A percentile compares a stretch with the other conserved stretches of the same genome.
phyloP scores from a whole-genome alignment of 495 filamentous ascomycete genomes.

The Antarctomyces pellizariae region DNA sequence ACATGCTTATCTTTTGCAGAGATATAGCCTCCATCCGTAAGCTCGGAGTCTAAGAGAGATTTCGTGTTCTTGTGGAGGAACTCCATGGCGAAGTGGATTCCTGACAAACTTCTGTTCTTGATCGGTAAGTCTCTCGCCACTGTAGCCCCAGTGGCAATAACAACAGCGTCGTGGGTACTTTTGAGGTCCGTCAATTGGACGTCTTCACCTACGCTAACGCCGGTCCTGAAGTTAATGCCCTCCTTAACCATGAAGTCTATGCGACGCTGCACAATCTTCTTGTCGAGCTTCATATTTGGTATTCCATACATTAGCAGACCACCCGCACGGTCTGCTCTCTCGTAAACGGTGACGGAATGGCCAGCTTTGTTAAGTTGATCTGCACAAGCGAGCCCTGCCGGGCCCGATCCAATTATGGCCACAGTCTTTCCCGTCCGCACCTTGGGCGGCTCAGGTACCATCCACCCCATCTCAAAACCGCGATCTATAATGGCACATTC shows the following conservation, averaged over 20 bases:
- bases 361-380: conserved; percentile 93
- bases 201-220: conserved; percentile 59
- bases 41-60: conserved; percentile 81
- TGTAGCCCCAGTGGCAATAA: conserved; percentile 92
- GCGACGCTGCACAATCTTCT: conserved; percentile 88
- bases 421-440: conserved; percentile 76
- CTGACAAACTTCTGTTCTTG: conserved; percentile 69
- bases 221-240: conserved; percentile 64
- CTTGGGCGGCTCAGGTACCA: conserved; percentile 64
- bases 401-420: conserved; percentile 86
- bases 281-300: conserved; percentile 99
- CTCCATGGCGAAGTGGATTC: conserved; percentile 96
- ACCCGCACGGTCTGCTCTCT: conserved; percentile 81
- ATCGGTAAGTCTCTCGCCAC: conserved; percentile 93
- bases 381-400: conserved; percentile 73
- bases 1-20: conserved; percentile 95
- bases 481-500: conserved; percentile 99
- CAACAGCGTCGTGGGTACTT: conserved; percentile 56
- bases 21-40: conserved; percentile 75
- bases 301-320: conserved; percentile 98
- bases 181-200: conserved; percentile 56
- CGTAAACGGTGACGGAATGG: conserved; percentile 81
- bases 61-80: conserved; percentile 98
- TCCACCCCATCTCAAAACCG: conserved; percentile 98
- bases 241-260: conserved; percentile 92